Conservation (phyloP, 495 filamentous ascomycete species). For the Aspergillus coremiiformis region DNA sequence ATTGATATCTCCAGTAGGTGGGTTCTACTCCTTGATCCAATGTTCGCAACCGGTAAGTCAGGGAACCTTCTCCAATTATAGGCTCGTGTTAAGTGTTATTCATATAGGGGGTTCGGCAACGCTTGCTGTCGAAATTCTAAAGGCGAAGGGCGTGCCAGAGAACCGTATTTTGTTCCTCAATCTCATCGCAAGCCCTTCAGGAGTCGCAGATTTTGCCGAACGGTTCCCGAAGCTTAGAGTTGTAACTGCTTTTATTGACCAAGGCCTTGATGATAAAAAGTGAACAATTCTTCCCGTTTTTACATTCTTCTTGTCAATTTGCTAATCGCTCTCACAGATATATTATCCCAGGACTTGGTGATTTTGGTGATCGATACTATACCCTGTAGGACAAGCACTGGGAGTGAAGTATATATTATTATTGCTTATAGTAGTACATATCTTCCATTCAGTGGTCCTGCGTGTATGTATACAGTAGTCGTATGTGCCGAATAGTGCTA, state of each 20-base stretch:
- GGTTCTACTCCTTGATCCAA: conserved; percentile 94
- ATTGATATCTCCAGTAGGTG: conserved; percentile 86
- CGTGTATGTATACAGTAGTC: not conserved
- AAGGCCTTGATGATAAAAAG: conserved; percentile 96
- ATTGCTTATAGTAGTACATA: not conserved
- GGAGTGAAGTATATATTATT: conserved; percentile 3
- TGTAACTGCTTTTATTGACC: conserved; percentile 94
- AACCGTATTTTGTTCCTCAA: conserved; percentile 94
- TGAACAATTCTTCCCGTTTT: conserved; percentile 34
- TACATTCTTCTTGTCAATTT: not conserved
- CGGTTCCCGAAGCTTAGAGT: conserved; percentile 88
- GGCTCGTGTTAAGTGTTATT: conserved; percentile 6
- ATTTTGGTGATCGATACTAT: conserved; percentile 96
- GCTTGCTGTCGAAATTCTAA: conserved; percentile 91
- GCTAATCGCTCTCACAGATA: conserved; percentile 52
- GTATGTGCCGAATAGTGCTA: not conserved
- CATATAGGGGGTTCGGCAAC: conserved; percentile 80
- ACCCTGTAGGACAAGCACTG: conserved; percentile 52
- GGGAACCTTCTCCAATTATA: not conserved
- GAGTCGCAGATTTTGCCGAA: conserved; percentile 80
- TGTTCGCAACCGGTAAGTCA: conserved; percentile 88
- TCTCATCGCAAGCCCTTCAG: conserved; percentile 89
- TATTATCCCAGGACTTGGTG: conserved; percentile 89
- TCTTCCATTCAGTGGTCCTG: not conserved
- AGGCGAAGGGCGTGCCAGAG: conserved; percentile 82